phyloP scores from a whole-genome alignment of 768 basidiomycete genomes.

The Boletus rubescentipes region DNA sequence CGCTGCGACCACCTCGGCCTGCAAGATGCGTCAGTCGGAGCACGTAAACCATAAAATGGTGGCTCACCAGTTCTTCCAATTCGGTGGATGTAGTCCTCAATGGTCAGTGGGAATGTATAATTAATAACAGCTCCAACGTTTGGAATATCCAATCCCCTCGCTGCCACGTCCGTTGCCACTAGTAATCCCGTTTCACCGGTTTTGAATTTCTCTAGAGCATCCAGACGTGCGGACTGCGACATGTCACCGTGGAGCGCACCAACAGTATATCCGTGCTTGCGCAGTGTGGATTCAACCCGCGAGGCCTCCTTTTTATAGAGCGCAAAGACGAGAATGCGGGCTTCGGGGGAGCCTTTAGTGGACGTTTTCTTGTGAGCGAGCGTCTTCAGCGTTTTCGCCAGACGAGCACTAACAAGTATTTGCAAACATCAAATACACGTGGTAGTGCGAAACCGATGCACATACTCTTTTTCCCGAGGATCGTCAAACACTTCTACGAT shows the following conservation, averaged over 20 bases:
- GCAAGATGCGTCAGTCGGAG: constrained; percentile 13
- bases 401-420: constrained; percentile 48
- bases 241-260: constrained; percentile 89
- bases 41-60: neutral
- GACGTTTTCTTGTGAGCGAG: constrained; percentile 64
- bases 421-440: neutral
- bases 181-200: constrained; percentile 75
- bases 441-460: constrained; percentile 5
- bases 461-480: constrained; percentile 81
- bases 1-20: constrained; percentile 88
- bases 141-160: constrained; percentile 95
- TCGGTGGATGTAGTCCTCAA: constrained; percentile 90
- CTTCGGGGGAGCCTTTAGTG: constrained; percentile 46
- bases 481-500: constrained; percentile 90
- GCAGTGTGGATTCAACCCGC: constrained; percentile 80
- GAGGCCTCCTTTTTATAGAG: constrained; percentile 97
- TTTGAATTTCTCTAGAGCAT: constrained; percentile 85
- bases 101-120: constrained; percentile 96
- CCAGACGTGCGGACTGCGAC: constrained; percentile 80
- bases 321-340: constrained; percentile 87
- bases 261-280: constrained; percentile 72
- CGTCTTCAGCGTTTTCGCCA: constrained; percentile 53
- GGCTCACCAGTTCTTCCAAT: constrained; percentile 79
- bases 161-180: constrained; percentile 97
- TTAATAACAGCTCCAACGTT: constrained; percentile 93